Percentiles rank a stretch among this genome's conserved stretches.
Conservation (phyloP, 139 green algal species). For the Picochlorum sp. region DNA sequence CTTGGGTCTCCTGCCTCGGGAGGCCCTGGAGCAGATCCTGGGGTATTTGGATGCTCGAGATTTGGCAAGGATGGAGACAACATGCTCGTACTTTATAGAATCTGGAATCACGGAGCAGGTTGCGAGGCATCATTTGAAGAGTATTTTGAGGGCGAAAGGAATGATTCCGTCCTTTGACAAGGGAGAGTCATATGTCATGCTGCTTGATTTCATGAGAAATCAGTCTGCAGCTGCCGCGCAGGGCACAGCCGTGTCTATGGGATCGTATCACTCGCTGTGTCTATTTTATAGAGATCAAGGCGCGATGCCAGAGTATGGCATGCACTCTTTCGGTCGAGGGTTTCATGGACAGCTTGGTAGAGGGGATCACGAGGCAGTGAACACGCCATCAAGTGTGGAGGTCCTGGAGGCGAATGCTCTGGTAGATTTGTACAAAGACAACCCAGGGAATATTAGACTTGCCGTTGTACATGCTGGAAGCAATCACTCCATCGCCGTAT, state of each 20-base stretch:
- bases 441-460: constrained; percentile 27
- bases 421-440: constrained; percentile 11
- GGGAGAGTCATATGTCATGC: constrained; percentile 43
- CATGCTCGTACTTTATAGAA: constrained; percentile 51
- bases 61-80: constrained; percentile 53
- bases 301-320: constrained; percentile 17
- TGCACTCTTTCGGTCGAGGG: constrained; percentile 37
- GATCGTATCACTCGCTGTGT: constrained; percentile 55
- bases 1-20: background rate
- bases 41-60: constrained; percentile 41
- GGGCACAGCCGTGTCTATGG: constrained; percentile 54
- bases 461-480: constrained; percentile 60
- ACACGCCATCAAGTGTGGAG: constrained; percentile 18
- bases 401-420: constrained; percentile 32
- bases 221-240: constrained; percentile 57
- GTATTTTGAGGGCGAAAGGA: constrained; percentile 52
- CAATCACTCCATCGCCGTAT: constrained; percentile 52
- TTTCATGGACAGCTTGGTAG: constrained; percentile 78
- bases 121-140: constrained; percentile 40
- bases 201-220: constrained; percentile 61
- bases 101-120: constrained; percentile 48
- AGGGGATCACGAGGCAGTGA: constrained; percentile 27
- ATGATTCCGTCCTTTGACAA: constrained; percentile 49
- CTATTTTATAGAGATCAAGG: constrained; percentile 29
- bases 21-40: constrained; percentile 57